Evolutionary conservation across 345 rosid genomes (phyloP), one percentile per base, ranked within the genome.

Genomic region (Syzygium grande): DNA sequence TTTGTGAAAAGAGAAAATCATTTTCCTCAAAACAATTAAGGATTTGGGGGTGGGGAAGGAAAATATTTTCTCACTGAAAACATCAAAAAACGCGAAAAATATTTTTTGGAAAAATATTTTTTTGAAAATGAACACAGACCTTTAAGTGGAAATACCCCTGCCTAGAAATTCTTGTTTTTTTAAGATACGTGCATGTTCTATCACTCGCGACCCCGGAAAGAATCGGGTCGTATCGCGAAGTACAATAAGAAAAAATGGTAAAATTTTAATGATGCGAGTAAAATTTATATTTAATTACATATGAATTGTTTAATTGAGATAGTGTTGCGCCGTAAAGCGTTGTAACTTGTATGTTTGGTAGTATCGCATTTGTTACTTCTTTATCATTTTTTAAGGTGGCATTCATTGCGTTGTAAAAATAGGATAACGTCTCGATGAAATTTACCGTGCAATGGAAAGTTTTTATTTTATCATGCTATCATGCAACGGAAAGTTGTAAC

Each of bases 271-370:
- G 13, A 56, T 9, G n/a, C 4, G n/a, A 6, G 13, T 23, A 11
- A 68, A 34, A 68, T 30, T 68, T 34, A 17, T 30, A 68, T 1
- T 38, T 34, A 21, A 73, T 10, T 11, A 38, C 4, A 3, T 38
- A 10, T 9, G 14, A 73, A 19, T 34, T 73, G 2, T 73, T 17
- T 21, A 73, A 21, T 10, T 68, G 7, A 73, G 0, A 0, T 19
- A 5, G 2, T 6, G 11, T 1, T 73, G 7, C 5, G 1, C 4
- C 5, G 2, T 9, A 0, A 34, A 38, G 2, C 9, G 0, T 4
- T 9, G 22, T 38, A 73, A 5, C 1, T 38, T 19, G 2, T 19
- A 73, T 30, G 11, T 30, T 65, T 16, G 11, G 8, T 16, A 0
- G 11, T 17, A 30, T 68, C 17, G 17, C 2, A 9, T 9, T 73